These are phyloP conservation scores for Thielaviopsis populi DNA, from an alignment of 2,329 filamentous ascomycete genomes.

Conservation along the genomic window DNA sequence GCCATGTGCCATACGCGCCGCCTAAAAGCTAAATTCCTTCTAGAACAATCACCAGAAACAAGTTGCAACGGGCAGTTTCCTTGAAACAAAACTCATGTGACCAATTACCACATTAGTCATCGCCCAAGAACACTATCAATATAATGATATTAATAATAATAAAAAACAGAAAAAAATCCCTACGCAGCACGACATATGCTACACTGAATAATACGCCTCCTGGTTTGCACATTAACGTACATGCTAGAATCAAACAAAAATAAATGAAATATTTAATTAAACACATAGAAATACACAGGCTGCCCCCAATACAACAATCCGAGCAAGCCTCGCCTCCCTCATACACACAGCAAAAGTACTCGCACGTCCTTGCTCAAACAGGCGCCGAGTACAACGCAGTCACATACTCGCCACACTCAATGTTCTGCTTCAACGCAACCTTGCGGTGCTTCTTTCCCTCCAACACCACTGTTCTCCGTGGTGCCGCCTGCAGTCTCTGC, in stretches of 20 bases:
- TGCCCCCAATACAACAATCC: background rate
- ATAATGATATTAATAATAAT: too few relatives aligned
- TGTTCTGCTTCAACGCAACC: constrained; percentile 66
- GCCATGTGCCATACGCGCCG: too few relatives aligned
- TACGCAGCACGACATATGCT: too few relatives aligned
- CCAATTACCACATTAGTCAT: background rate
- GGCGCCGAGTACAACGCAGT: constrained; percentile 63
- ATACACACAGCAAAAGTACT: background rate
- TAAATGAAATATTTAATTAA: background rate
- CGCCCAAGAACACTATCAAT: too few relatives aligned
- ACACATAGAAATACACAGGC: constrained; percentile 2
- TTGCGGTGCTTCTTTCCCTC: constrained; percentile 46
- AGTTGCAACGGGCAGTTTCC: background rate
- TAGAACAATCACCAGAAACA: background rate
- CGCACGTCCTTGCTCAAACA: background rate
- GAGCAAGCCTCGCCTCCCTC: background rate
- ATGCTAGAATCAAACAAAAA: background rate
- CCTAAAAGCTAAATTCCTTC: background rate
- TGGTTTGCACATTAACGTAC: too few relatives aligned
- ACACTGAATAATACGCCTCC: too few relatives aligned
- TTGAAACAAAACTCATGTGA: background rate
- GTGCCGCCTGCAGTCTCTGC: constrained; percentile 68
- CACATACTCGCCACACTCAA: constrained; percentile 72
- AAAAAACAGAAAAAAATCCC: too few relatives aligned
- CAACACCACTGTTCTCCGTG: constrained; percentile 52